Conservation (phyloP, 805 yeast genomes). For the Henningerozyma blattae region DNA sequence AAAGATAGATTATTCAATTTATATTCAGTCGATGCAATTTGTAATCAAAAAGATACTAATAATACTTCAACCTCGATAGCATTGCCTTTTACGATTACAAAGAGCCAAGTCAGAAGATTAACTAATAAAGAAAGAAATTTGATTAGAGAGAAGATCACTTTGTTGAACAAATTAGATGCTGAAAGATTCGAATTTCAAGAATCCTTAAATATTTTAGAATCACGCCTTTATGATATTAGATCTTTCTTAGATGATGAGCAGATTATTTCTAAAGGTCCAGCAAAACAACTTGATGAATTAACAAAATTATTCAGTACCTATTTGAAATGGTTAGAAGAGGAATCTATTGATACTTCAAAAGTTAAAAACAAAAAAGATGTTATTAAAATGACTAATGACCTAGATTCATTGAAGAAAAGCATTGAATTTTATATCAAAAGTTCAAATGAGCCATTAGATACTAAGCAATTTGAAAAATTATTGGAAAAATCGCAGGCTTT, state of each 20-base stretch:
- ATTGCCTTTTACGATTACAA: neutral
- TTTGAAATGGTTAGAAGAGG: slow-evolving; percentile 73
- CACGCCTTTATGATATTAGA: slow-evolving; percentile 58
- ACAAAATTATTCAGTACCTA: slow-evolving; percentile 31
- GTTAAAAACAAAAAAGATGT: slow-evolving; percentile 1
- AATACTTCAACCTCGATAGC: neutral
- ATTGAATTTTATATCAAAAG: slow-evolving; percentile 31
- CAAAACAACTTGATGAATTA: slow-evolving; percentile 27
- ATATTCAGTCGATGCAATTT: slow-evolving; percentile 32
- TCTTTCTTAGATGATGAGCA: slow-evolving; percentile 44
- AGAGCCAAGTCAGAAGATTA: slow-evolving; percentile 26
- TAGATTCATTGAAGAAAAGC: slow-evolving; percentile 19
- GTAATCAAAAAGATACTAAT: too few species aligned
- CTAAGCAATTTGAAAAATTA: slow-evolving; percentile 32
- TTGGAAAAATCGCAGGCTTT: slow-evolving; percentile 32
- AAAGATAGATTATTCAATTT: slow-evolving; percentile 40
- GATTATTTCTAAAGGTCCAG: slow-evolving; percentile 30
- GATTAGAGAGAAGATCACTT: slow-evolving; percentile 36
- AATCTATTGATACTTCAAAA: slow-evolving; percentile 37
- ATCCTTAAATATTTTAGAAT: slow-evolving; percentile 58
- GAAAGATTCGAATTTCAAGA: slow-evolving; percentile 44
- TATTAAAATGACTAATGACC: slow-evolving; percentile 3
- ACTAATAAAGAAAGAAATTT: slow-evolving; percentile 35
- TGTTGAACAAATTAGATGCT: slow-evolving; percentile 40
- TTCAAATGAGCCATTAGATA: slow-evolving; percentile 35